Base-by-base conservation (phyloP, 441 rosid genomes). In the Populus trichocarpa region DNA sequence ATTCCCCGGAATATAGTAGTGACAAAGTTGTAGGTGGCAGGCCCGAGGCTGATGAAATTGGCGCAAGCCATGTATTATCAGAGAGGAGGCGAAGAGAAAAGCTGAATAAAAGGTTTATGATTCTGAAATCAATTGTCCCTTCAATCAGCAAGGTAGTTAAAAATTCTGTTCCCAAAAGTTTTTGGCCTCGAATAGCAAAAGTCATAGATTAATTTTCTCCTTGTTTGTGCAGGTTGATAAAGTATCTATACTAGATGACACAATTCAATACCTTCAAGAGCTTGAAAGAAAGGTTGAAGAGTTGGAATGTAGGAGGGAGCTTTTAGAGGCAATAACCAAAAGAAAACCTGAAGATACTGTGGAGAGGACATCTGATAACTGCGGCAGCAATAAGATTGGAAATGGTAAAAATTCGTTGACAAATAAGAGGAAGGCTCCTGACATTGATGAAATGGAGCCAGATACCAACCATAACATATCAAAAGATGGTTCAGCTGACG, bases 191-290 rank as follows among this genome's bases (percentile, higher is more conserved):
- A 61, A 11, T n/a, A 22, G 79, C 32, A 33, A 5, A 30, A 73
- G 40, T 12, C 32, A 22, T 32, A 11, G 16, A 71, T 35, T 20
- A 67, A n/a, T 10, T 68, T 74, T 38, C 26, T 14, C 20, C 68
- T 72, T 70, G 10, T 82, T 82, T 69, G 25, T 85, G 90, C 90
- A 96, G 99, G 86, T 77, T 12, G 99, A 92, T 81, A 89, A 90
- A 79, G 88, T 91, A 38, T 88, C 97, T 2, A 87, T 93, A 82
- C 89, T 94, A 71, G 98, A 94, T 77, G 92, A 85, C 77, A 87
- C 98, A 9, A 91, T 94, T 32, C 86, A 84, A 69, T 92, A 94
- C 84, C 84, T 94, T 23, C 90, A 87, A 82, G 91, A 88, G 83
- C 87, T 95, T 3, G 92, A 87, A 76, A 89, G 78, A 79, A 87